Evolutionary conservation across 164 flowering plant genomes (phyloP), one percentile per base, ranked within the genome.

Genomic region (Stephania japonica): DNA sequence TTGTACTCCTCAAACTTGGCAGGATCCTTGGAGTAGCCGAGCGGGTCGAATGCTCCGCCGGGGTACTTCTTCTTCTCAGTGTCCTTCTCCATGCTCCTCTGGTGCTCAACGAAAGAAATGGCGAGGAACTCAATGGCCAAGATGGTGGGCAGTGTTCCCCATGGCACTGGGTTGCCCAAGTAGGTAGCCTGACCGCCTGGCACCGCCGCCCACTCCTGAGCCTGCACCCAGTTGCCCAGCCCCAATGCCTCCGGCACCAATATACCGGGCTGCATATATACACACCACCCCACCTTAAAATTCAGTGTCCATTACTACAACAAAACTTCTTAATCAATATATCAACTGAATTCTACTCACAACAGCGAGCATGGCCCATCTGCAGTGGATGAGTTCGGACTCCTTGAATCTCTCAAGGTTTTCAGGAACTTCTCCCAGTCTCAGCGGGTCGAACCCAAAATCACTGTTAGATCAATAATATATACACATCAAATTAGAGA

Each of bases 341-440:
- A 32, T 32, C 3, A 32, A 32, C 38, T 19, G 59, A 50, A 13
- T 47, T 47, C 53, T 9, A 83, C 97, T 88, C 87, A 95, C 99
- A 70, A 93, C 98, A 68, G 99, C 99, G 68, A 95, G 96, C 99
- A 95, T 95, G 56, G 96, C 94, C 98, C 99, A 95, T 93, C 98
- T 87, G 92, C 99, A 95, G 86, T 93, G 99, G 72, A 82, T 81
- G 74, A 95, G 85, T 70, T 95, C 99, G 13, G 98, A 93, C 75
- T 93, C 98, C 88, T 93, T 95, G 84, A 84, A 95, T 70, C 99
- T 93, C 88, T 95, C 98, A 0, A 95, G 85, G 80, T 95, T 95
- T 76, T 87, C 94, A 11, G 98, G 98, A 64, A 95, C 99, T 81
- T 79, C 89, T 1, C 97, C 98, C 0, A 95, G 90, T 8, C 99